These are phyloP conservation scores for Xylaria venustula DNA, from an alignment of 495 filamentous ascomycete species.

Conservation along the genomic window DNA sequence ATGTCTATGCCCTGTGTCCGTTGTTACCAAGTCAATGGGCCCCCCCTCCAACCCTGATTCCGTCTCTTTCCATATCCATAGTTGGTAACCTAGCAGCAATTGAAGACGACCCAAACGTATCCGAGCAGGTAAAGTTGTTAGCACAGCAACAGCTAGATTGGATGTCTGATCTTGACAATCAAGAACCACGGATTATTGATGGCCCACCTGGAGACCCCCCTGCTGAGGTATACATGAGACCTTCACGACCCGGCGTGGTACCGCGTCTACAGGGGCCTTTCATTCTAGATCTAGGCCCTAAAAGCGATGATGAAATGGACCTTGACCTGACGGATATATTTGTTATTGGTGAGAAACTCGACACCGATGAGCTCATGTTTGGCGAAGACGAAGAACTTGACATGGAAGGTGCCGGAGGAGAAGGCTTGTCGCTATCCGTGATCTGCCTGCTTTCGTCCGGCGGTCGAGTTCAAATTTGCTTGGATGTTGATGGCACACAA, in stretches of 20 bases:
- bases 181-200: slow-evolving; percentile 61
- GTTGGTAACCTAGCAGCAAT: slow-evolving; percentile 61
- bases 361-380: slow-evolving; percentile 58
- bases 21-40: slow-evolving; percentile 80
- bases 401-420: slow-evolving; percentile 54
- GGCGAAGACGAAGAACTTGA: slow-evolving; percentile 59
- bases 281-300: slow-evolving; percentile 61
- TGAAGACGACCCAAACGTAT: slow-evolving; percentile 54
- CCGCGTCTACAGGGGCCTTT: slow-evolving; percentile 87
- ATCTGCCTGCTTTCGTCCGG: slow-evolving; percentile 73
- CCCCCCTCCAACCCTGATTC: slow-evolving; percentile 69
- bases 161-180: slow-evolving; percentile 77
- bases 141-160: slow-evolving; percentile 72
- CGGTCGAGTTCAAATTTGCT: slow-evolving; percentile 72
- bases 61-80: slow-evolving; percentile 72
- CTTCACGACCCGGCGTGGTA: slow-evolving; percentile 65
- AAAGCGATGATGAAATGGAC: slow-evolving; percentile 67
- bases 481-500: slow-evolving; percentile 77
- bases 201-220: slow-evolving; percentile 35
- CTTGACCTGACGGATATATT: slow-evolving; percentile 55
- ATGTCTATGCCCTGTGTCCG: slow-evolving; percentile 88
- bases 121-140: slow-evolving; percentile 58
- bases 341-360: slow-evolving; percentile 54
- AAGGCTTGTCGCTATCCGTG: slow-evolving; percentile 67
- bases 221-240: slow-evolving; percentile 66